Evolutionary conservation across 2,329 filamentous ascomycete species (phyloP), one percentile per base, ranked within the genome.

Genomic region (Ophiostoma ips): DNA sequence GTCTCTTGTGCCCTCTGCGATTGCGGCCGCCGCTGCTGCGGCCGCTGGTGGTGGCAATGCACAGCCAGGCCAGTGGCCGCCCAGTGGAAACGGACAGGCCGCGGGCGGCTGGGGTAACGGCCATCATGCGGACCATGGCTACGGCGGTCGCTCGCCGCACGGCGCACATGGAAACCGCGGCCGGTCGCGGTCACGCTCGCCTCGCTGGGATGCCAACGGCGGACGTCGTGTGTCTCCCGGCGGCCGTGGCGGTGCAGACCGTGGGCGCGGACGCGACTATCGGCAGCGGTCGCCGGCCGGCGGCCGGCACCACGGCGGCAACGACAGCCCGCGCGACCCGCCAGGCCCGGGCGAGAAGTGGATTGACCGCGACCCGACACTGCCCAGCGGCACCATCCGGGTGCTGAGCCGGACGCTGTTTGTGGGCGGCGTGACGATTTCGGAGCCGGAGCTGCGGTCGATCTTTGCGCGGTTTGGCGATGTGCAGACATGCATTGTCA

Each of bases 401-500:
- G 92, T 98, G 28, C 72, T 94, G 52, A 96, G 90, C 66, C 81
- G 92, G 60, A 98, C 92, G 13, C 76, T 98, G 12, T 98, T 98
- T 63, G 89, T 98, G 59, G 92, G 92, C 56, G 92, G 92, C 62
- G 92, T 95, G 55, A 94, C 83, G 75, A 83, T 79, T 52, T 81
- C 84, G 7, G 90, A 98, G 66, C 71, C 75, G 52, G 88, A 96
- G 63, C 74, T 98, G 49, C 81, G 88, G 49, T 70, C 70, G 47
- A 80, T 94, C 41, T 98, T 98, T 65, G 73, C 71, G 60, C 80
- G 80, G 43, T 95, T 82, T 62, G 92, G 92, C 52, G 73, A 81
- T 49, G 92, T 98, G 4, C 92, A 98, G 66, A 95, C 90, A 1
- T 96, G 90, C 67, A 98, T 98, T 57, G 89, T 95, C 57, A 96